Conservation (phyloP, 495 filamentous ascomycete species). For the Oidiodendron maius region DNA sequence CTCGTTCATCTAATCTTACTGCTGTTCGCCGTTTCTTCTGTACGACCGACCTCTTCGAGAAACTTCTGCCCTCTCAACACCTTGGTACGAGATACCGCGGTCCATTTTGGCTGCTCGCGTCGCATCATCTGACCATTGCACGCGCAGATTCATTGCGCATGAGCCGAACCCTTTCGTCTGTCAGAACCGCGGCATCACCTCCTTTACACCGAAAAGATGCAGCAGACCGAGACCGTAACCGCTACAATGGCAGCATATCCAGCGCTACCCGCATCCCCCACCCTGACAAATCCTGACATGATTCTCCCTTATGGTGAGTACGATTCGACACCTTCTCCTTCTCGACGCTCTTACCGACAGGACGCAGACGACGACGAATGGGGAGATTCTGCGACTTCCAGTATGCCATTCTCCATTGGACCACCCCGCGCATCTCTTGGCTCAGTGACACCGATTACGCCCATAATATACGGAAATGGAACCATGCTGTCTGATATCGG, state of each 20-base stretch:
- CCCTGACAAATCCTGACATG: slow-evolving; percentile 91
- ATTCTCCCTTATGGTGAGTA: slow-evolving; percentile 68
- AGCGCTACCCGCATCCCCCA: slow-evolving; percentile 60
- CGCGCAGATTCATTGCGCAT: too few relatives aligned
- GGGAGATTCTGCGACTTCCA: slow-evolving; percentile 7
- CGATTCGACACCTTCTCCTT: slow-evolving; percentile 43
- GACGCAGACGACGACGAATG: slow-evolving; percentile 10
- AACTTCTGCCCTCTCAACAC: too few relatives aligned
- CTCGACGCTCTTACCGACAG: slow-evolving; percentile 10
- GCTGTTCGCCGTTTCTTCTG: too few relatives aligned
- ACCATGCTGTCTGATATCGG: slow-evolving; percentile 69
- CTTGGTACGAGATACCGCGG: too few relatives aligned
- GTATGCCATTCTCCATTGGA: slow-evolving; percentile 24
- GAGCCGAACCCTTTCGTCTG: not conserved
- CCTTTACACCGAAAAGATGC: slow-evolving; percentile 15
- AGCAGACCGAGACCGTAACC: slow-evolving; percentile 17
- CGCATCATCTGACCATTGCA: too few relatives aligned
- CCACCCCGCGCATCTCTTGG: slow-evolving; percentile 34
- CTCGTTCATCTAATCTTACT: too few relatives aligned
- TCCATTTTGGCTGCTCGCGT: too few relatives aligned
- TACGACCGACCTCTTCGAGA: too few relatives aligned
- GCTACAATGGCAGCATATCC: slow-evolving; percentile 31
- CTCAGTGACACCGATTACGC: slow-evolving; percentile 47
- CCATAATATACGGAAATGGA: slow-evolving; percentile 54
- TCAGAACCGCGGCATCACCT: not conserved